Conservation (phyloP, 176 grass and related monocot genomes). For the Alloteropsis semialata region DNA sequence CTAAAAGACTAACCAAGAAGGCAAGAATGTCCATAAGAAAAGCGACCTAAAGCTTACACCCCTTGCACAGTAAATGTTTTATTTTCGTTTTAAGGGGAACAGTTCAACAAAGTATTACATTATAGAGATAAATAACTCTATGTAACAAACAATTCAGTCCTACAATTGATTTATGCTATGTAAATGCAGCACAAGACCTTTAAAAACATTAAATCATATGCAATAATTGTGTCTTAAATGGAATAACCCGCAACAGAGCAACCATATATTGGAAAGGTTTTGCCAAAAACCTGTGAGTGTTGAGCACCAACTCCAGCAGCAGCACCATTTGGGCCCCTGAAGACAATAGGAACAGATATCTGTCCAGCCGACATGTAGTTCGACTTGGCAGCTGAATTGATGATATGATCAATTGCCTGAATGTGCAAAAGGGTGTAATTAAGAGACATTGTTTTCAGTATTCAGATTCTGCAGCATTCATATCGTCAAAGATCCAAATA, state of each 20-base stretch:
- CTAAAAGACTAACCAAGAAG: no score
- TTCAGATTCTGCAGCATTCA: background rate
- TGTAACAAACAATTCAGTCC: background rate
- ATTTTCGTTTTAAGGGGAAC: background rate
- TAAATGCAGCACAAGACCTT: background rate
- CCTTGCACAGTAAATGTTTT: background rate
- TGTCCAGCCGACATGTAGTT: conserved; percentile 98
- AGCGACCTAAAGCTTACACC: background rate
- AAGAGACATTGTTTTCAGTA: background rate
- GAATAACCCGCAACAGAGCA: background rate
- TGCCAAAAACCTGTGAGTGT: conserved; percentile 76
- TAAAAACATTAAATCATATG: background rate
- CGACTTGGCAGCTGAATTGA: conserved; percentile 96
- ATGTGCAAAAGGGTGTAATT: conserved; percentile 22
- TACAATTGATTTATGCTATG: background rate
- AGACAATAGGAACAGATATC: conserved; percentile 88
- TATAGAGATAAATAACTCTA: conserved; percentile 1
- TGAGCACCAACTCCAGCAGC: conserved; percentile 97
- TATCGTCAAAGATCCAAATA: conserved; percentile 8
- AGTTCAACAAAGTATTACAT: background rate
- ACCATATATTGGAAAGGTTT: background rate
- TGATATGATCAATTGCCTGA: conserved; percentile 99
- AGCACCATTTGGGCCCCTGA: conserved; percentile 92
- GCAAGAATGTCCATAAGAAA: no score
- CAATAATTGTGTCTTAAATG: background rate